Base-by-base conservation (phyloP, 2,329 filamentous ascomycete species). In the Clarireedia monteithiana region DNA sequence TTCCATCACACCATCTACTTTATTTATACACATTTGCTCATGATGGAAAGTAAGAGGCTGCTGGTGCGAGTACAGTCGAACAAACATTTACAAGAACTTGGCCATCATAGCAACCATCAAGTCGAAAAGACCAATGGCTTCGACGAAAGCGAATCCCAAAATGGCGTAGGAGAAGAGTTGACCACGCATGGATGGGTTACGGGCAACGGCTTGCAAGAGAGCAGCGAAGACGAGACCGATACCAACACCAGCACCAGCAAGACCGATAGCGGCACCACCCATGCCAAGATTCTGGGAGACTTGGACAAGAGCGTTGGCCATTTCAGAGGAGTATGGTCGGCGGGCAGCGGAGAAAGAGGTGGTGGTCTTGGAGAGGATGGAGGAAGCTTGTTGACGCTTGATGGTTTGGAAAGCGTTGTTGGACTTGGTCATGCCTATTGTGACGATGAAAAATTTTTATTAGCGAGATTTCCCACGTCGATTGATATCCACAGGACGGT, bases 91-190 rank as follows among this genome's bases (percentile, higher is more conserved):
- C 56, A 89, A 84, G 79, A 88, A 89, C 82, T 91, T 91, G 86
- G 86, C 88, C 87, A 91, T 91, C 81, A 91, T 88, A 80, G 87
- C 87, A 89, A 91, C 83, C 87, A 91, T 91, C 72, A 89, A 85
- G 72, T 89, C 86, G 85, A 89, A 89, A 73, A 89, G 84, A 86
- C 86, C 87, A 70, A 89, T 90, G 79, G 89, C 89, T 77, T 94
- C 89, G 77, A 91, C 89, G 86, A 94, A 94, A 74, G 89, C 89
- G 81, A 94, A 94, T 81, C 89, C 89, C 73, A 94, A 81, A 88
- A 94, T 92, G 83, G 89, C 89, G 80, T 94, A 92, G 68, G 88
- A 89, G 88, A 94, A 95, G 73, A 95, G 89, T 84, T 95, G 90
- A 75, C 89, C 89, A 80, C 89, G 87, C 80, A 95, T 88, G 73